Conservation (phyloP, 768 basidiomycete species). For the Trichaptum fuscoviolaceum region DNA sequence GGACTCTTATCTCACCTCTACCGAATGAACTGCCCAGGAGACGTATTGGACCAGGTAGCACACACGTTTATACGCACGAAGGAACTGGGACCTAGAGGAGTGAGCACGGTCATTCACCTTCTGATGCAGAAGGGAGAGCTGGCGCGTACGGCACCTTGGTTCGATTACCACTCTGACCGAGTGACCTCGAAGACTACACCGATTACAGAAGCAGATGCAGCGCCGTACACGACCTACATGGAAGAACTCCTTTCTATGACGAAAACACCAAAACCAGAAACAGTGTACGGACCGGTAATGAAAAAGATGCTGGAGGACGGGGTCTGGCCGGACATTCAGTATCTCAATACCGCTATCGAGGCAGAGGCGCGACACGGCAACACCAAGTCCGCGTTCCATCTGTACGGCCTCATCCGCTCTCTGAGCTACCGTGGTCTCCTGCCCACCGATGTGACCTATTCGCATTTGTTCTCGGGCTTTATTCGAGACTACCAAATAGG, state of each 20-base stretch:
- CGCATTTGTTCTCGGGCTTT: not conserved
- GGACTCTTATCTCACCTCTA: not conserved
- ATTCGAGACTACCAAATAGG: not conserved
- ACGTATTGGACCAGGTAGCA: not conserved
- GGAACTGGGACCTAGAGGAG: not conserved
- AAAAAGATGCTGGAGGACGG: not conserved
- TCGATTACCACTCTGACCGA: not conserved
- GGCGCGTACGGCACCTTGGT: not conserved
- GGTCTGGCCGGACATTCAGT: not conserved
- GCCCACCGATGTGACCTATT: not conserved
- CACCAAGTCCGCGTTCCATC: not conserved
- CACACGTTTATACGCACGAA: not conserved
- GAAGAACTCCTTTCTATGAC: not conserved
- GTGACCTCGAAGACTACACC: not conserved
- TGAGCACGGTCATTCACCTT: not conserved
- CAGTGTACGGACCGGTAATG: not conserved
- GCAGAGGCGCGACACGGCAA: not conserved
- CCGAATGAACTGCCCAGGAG: not conserved
- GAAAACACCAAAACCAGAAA: not conserved
- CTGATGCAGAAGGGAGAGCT: not conserved
- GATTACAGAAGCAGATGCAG: not conserved
- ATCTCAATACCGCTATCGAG: not conserved
- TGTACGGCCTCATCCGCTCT: not conserved
- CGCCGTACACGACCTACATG: not conserved
- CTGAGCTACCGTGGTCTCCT: not conserved